Evolutionary conservation across 768 basidiomycete genomes (phyloP).

Genomic region (Leccinum uliginosum): DNA sequence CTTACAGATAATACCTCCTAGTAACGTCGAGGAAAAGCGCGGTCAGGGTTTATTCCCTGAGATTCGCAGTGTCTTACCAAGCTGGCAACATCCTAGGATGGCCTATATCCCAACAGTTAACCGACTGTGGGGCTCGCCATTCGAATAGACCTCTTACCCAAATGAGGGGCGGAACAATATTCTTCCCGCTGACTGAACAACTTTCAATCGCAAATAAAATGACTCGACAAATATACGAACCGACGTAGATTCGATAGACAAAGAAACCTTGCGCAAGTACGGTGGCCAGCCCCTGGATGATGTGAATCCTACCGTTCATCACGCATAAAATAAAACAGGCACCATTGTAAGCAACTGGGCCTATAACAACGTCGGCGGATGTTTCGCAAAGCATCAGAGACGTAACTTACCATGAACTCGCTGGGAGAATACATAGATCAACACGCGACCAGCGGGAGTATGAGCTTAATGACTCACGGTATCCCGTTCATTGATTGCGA

Average conservation of each 20-base stretch:
- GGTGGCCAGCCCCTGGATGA: conserved; percentile 1
- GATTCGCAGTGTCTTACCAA: conserved; percentile 1
- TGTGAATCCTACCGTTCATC: neutral
- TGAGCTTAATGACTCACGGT: conserved; percentile 5
- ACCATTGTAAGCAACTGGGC: conserved; percentile 1
- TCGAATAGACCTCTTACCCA: neutral
- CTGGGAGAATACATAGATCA: neutral
- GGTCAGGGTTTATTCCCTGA: neutral
- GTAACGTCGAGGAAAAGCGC: neutral
- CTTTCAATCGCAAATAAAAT: neutral
- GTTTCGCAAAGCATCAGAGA: neutral
- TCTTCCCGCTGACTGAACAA: conserved; percentile 5
- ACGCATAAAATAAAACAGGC: neutral
- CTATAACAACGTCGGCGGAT: conserved; percentile 1
- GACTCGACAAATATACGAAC: neutral
- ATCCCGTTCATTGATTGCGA: neutral
- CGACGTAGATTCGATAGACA: conserved; percentile 11
- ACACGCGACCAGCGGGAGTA: neutral
- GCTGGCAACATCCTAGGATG: neutral
- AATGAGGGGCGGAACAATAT: neutral
- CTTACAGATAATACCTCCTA: conserved; percentile 5
- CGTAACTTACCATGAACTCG: conserved; percentile 6
- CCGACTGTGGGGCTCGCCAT: neutral
- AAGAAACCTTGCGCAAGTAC: conserved; percentile 8
- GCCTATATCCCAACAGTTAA: neutral